Conservation (phyloP, 805 yeast genomes). For the Monosporozyma aerobia region DNA sequence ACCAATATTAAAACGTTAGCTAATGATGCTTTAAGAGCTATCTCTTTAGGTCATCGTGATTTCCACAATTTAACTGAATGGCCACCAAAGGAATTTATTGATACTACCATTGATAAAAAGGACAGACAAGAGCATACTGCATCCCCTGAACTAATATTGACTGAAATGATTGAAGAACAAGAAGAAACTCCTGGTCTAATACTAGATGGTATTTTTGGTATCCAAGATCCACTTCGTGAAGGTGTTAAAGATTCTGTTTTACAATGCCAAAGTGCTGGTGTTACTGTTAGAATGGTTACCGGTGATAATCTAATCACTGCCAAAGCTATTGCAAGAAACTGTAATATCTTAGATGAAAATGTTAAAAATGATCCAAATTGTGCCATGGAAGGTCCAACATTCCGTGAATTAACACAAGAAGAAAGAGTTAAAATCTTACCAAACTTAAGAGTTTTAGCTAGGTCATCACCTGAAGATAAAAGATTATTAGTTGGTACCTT, state of each 20-base stretch:
- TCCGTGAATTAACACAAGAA: conserved; percentile 53
- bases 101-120: conserved; percentile 3
- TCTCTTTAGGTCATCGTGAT: conserved; percentile 79
- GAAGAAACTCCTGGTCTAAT: conserved; percentile 34
- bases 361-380: conserved; percentile 44
- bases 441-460: conserved; percentile 70
- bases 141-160: conserved; percentile 34
- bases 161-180: not conserved
- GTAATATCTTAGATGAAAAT: conserved; percentile 56
- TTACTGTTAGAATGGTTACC: conserved; percentile 93
- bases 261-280: conserved; percentile 86
- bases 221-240: conserved; percentile 86
- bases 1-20: conserved; percentile 53
- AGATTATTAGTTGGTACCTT: conserved; percentile 74
- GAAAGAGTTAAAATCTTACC: conserved; percentile 62
- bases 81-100: conserved; percentile 55
- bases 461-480: conserved; percentile 96
- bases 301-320: conserved; percentile 95
- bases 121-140: conserved; percentile 22
- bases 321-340: conserved; percentile 75
- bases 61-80: conserved; percentile 40
- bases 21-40: conserved; percentile 72
- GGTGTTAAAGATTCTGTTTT: conserved; percentile 87
- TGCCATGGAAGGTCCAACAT: conserved; percentile 89
- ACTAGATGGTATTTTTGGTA: conserved; percentile 76